Base-by-base conservation (phyloP, 129 eudicot genomes). In the Saposhnikovia divaricata region DNA sequence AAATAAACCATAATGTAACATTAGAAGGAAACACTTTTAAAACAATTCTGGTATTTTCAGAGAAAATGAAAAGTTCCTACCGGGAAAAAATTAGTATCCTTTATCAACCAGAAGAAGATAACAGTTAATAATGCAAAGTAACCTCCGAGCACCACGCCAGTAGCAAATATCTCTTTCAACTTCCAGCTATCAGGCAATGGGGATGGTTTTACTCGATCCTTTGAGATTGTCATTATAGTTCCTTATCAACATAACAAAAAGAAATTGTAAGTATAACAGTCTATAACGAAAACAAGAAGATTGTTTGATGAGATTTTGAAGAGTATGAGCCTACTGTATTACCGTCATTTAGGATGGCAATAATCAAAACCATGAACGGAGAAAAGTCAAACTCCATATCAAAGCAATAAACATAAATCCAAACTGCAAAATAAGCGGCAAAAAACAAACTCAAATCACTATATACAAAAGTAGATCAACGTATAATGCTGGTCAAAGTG, bases 291-390 rank as follows among this genome's bases (percentile, higher is more conserved):
- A 59, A 23, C 68, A 59, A 14, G 48, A 72, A 23, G 12, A 40
- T 40, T 72, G 15, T 28, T 59, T n/a, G 4, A 40, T 44, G 76
- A 50, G 11, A 28, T 27, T 15, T 51, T 18, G 3, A 72, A 69
- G 15, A 44, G 72, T 51, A 70, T 21, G 63, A 45, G 78, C 68
- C 80, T 23, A 44, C 44, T 83, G 74, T 75, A 89, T 84, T 83
- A 95, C 98, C 97, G 43, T 95, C 97, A 65, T 94, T 94, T 19
- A 94, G 88, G 81, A 94, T 92, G 51, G 98, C 98, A 77, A 94
- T 94, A 79, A 94, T 94, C 90, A 94, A 81, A 87, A 94, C 98
- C 98, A 94, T 94, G 89, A 94, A 94, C 13, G 98, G 97, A 38
- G 98, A 87, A 88, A 94, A 94, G 83, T 94, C 98, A 11, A 90